phyloP scores from a whole-genome alignment of 495 filamentous ascomycete genomes.

The Lentithecium fluviatile region DNA sequence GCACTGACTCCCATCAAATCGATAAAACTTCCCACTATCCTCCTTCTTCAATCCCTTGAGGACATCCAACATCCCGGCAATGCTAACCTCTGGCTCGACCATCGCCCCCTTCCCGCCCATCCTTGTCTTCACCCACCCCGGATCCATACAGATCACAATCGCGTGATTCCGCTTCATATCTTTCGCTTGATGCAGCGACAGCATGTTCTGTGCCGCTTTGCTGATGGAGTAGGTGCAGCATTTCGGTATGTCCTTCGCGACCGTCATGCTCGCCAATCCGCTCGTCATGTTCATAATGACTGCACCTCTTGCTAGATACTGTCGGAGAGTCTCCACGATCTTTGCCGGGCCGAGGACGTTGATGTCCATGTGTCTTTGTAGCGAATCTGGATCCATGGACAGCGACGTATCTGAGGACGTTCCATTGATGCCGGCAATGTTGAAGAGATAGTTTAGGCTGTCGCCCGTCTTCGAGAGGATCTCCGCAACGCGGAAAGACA shows the following conservation, averaged over 20 bases:
- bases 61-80: constrained; percentile 39
- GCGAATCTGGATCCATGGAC: constrained; percentile 40
- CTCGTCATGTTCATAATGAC: constrained; percentile 34
- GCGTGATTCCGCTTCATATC: constrained; percentile 28
- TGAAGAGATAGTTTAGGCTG: constrained; percentile 48
- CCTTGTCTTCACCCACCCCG: constrained; percentile 33
- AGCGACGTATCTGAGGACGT: constrained; percentile 41
- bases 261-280: constrained; percentile 27
- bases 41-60: constrained; percentile 33
- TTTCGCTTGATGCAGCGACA: constrained; percentile 28
- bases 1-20: constrained; percentile 27
- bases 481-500: constrained; percentile 40
- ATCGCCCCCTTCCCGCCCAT: constrained; percentile 44
- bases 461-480: constrained; percentile 34
- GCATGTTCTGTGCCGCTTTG: constrained; percentile 35
- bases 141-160: constrained; percentile 32
- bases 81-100: constrained; percentile 40
- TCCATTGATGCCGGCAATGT: constrained; percentile 47
- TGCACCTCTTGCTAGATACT: constrained; percentile 24
- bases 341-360: constrained; percentile 35
- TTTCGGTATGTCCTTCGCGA: constrained; percentile 27
- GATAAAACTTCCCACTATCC: constrained; percentile 39
- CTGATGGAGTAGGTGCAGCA: constrained; percentile 32
- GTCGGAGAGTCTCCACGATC: constrained; percentile 26
- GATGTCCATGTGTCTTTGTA: constrained; percentile 35